These are phyloP conservation scores for Podila horticola DNA, from an alignment of 192 early-diverging fungal species.

Conservation along the genomic window DNA sequence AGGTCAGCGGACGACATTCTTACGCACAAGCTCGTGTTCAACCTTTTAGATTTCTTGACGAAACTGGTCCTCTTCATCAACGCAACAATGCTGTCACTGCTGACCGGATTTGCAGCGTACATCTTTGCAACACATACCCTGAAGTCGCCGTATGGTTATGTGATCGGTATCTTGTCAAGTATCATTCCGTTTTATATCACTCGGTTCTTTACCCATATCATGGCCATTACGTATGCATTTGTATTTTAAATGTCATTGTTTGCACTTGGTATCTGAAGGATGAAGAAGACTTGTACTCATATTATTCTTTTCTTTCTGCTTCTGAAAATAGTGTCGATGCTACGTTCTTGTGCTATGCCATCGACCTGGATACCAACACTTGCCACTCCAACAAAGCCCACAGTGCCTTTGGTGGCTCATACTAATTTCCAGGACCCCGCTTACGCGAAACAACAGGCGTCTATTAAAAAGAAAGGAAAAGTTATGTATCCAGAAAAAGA, in stretches of 20 bases:
- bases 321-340: conserved; percentile 73
- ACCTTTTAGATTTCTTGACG: conserved; percentile 58
- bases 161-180: conserved; percentile 67
- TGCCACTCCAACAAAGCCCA: conserved; percentile 63
- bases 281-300: not conserved
- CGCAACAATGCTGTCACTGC: conserved; percentile 62
- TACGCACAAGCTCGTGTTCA: not conserved
- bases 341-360: conserved; percentile 81
- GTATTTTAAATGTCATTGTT: conserved; percentile 10
- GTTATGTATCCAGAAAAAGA: too few species aligned
- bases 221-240: conserved; percentile 77
- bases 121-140: conserved; percentile 67
- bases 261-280: not conserved
- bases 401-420: conserved; percentile 52
- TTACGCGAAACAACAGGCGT: too few species aligned
- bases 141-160: conserved; percentile 70
- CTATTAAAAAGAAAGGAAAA: too few species aligned
- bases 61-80: conserved; percentile 68
- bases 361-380: conserved; percentile 77
- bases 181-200: conserved; percentile 75
- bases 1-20: not conserved
- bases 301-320: not conserved
- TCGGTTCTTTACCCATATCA: conserved; percentile 72
- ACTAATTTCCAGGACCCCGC: not conserved
- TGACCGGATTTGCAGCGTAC: conserved; percentile 67